Base-by-base conservation (phyloP, 495 filamentous ascomycete species). In the Chaetomidium leptoderma region DNA sequence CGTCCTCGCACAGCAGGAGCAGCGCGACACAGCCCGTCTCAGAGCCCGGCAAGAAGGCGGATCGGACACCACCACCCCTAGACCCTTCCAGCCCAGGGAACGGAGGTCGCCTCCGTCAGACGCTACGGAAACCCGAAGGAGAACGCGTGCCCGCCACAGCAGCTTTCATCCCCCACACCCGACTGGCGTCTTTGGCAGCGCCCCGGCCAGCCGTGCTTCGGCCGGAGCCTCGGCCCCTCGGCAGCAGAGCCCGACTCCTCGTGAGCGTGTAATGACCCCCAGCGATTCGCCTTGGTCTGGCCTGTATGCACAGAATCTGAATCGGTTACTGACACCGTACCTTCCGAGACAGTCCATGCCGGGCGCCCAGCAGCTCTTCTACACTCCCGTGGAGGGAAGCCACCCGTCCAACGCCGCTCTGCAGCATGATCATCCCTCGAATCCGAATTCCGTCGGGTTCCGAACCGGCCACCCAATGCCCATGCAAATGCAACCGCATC, bases 61-160 rank as follows among this genome's bases (percentile, higher is more conserved):
- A 32, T 23, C 23, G 16, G 56, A 63, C 27, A 37, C 8, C 54
- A 56, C 39, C n/a, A 37, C 55, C 29, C 49, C 63, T 21, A 58
- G n/a, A n/a, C n/a, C 45, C 3, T 62, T 49, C 52, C 63, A 57
- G 44, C 60, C 63, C 2, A 61, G 66, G 9, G 74, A 72, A 29
- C 70, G 74, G 24, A 69, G 71, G 8, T 74, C 74, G 21, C 74
- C 75, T 5, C 65, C 71, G 4, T 63, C 57, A 13, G 76, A 78
- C 37, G 43, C 58, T 5, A n/a, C n/a, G n/a, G 74, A 77, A 23
- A 62, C 53, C 43, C 63, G 71, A 16, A 68, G 76, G 39, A 67
- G 75, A 19, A 66, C 68, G n/a, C 70, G 74, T 21, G 48, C 70
- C 33, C 70, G 74, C 2, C 73, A 70, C 37, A 63, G 67, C 44